phyloP scores from a whole-genome alignment of 805 yeast genomes.

The Priceomyces haplophilus region DNA sequence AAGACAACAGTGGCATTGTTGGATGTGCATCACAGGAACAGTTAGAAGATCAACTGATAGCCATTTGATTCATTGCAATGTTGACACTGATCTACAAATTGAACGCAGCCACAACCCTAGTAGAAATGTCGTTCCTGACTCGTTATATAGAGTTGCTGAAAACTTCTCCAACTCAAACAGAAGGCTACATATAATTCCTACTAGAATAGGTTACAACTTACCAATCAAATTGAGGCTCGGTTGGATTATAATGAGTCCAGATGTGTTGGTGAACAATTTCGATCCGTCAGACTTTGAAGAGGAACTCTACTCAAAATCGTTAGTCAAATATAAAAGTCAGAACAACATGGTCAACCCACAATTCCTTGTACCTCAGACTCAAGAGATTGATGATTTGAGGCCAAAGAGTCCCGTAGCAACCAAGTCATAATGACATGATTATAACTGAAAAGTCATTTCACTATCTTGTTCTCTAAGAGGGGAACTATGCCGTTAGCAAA shows the following conservation, averaged over 20 bases:
- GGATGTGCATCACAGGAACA: conserved; percentile 97
- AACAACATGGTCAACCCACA: conserved; percentile 42
- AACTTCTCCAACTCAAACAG: conserved; percentile 82
- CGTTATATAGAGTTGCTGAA: conserved; percentile 79
- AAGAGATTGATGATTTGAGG: conserved; percentile 74
- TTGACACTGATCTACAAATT: conserved; percentile 82
- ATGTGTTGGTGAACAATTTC: conserved; percentile 67
- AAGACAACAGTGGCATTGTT: conserved; percentile 90
- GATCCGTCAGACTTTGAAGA: conserved; percentile 28
- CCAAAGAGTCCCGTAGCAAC: conserved; percentile 68
- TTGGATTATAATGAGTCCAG: conserved; percentile 90
- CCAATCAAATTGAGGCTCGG: conserved; percentile 74
- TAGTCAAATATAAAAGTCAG: conserved; percentile 21
- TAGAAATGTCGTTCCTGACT: conserved; percentile 51
- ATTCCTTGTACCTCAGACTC: conserved; percentile 57
- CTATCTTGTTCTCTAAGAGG: too few species aligned
- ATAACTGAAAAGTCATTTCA: too few species aligned
- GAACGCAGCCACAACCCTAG: conserved; percentile 33
- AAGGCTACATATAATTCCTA: conserved; percentile 81
- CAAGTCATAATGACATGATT: background rate
- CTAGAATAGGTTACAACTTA: conserved; percentile 59
- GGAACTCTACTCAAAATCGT: conserved; percentile 31
- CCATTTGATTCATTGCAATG: conserved; percentile 85
- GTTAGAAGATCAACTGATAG: conserved; percentile 81
- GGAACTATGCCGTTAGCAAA: too few species aligned